phyloP scores from a whole-genome alignment of 2,329 filamentous ascomycete species.

The Colletotrichum costaricense region DNA sequence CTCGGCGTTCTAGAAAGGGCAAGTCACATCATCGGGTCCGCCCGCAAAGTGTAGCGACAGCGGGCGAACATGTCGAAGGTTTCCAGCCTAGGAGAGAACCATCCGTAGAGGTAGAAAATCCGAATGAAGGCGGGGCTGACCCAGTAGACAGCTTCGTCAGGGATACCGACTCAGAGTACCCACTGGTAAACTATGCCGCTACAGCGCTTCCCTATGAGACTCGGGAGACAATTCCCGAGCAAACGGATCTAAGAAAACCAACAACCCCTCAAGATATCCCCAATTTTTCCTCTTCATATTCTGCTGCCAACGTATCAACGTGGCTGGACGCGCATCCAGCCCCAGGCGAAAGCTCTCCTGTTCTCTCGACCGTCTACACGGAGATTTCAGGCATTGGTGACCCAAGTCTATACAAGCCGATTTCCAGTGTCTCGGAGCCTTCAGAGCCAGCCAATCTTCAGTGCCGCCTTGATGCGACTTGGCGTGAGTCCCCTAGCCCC shows the following conservation, averaged over 20 bases:
- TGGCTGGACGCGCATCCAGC: not conserved
- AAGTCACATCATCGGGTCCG: not conserved
- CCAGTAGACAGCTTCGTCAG: too few relatives aligned
- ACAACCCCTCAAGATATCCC: too few relatives aligned
- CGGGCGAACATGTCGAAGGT: too few relatives aligned
- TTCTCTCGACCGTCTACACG: not conserved
- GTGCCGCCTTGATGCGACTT: slow-evolving; percentile 9
- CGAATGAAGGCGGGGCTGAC: not conserved
- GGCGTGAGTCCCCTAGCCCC: not conserved
- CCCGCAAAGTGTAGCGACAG: too few relatives aligned
- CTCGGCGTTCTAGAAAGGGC: not conserved
- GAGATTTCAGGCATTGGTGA: not conserved
- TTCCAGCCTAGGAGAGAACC: too few relatives aligned
- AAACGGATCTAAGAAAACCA: too few relatives aligned
- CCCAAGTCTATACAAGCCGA: not conserved
- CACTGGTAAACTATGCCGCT: not conserved
- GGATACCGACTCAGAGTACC: too few relatives aligned
- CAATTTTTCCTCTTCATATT: not conserved
- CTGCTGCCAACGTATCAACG: not conserved
- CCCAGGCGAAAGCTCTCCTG: not conserved
- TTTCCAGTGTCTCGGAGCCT: not conserved
- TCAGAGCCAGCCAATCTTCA: slow-evolving; percentile 3
- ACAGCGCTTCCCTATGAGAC: too few relatives aligned
- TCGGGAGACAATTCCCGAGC: too few relatives aligned
- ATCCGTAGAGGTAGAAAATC: not conserved